Evolutionary conservation across 2,329 filamentous ascomycete species (phyloP).

Genomic region (Exophiala alcalophila): DNA sequence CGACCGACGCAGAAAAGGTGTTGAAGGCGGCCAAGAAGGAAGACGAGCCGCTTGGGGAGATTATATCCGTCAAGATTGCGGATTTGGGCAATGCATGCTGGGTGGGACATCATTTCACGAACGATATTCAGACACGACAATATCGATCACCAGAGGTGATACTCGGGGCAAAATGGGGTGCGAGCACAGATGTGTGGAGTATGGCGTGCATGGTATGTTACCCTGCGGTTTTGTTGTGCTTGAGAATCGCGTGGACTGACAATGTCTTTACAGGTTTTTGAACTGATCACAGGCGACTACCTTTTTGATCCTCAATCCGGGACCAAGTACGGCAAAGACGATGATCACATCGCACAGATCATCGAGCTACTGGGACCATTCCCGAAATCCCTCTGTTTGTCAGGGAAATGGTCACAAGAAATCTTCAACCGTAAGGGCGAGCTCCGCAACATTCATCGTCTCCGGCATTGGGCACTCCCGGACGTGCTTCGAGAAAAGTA

Average conservation of each 20-base stretch:
- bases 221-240: not conserved
- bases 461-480: conserved; percentile 91
- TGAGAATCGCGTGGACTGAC: conserved; percentile 2
- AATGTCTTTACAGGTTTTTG: conserved; percentile 70
- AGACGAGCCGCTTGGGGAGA: conserved; percentile 51
- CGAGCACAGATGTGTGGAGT: conserved; percentile 99
- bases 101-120: conserved; percentile 98
- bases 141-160: conserved; percentile 98
- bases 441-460: conserved; percentile 90
- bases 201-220: conserved; percentile 93
- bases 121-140: conserved; percentile 97
- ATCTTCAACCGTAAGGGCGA: conserved; percentile 98
- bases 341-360: conserved; percentile 98
- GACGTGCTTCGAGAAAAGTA: conserved; percentile 96
- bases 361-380: conserved; percentile 94
- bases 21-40: conserved; percentile 47
- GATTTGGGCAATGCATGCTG: conserved; percentile 98
- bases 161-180: conserved; percentile 93
- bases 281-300: conserved; percentile 96
- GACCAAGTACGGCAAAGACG: conserved; percentile 98
- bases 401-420: conserved; percentile 96
- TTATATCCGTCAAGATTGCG: conserved; percentile 98
- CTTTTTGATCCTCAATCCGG: conserved; percentile 97
- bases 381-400: conserved; percentile 84
- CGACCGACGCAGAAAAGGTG: conserved; percentile 58